Percentiles rank a stretch among this genome's conserved stretches.
Evolutionary conservation across 257 asterid species (phyloP).

Genomic region (Nicotiana knightiana): DNA sequence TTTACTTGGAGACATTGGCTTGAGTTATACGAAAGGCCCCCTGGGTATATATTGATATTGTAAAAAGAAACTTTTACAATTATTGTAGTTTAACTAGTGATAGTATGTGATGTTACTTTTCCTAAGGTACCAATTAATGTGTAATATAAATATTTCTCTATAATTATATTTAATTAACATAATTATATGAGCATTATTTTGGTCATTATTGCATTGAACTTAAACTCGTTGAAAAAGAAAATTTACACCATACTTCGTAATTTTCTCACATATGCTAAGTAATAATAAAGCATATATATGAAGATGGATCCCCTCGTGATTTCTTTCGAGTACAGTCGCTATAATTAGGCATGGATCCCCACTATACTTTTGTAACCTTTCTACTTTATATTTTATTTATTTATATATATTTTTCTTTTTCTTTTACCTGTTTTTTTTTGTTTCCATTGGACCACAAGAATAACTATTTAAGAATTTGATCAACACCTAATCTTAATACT

Average conservation of each 20-base stretch:
- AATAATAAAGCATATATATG: not conserved
- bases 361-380: constrained; percentile 5
- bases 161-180: too few relatives aligned
- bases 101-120: too few relatives aligned
- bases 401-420: not conserved
- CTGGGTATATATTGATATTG: not conserved
- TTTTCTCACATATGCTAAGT: too few relatives aligned
- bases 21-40: not conserved
- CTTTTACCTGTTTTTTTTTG: not conserved
- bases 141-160: too few relatives aligned
- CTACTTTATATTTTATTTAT: not conserved
- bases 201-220: too few relatives aligned
- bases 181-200: too few relatives aligned
- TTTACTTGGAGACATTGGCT: not conserved
- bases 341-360: not conserved
- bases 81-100: not conserved
- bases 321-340: not conserved
- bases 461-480: not conserved
- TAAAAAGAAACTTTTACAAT: not conserved
- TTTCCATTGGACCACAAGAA: not conserved
- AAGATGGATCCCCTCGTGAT: constrained; percentile 1
- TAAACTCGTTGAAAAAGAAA: too few relatives aligned
- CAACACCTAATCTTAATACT: not conserved
- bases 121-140: too few relatives aligned
- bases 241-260: too few relatives aligned